Evolutionary conservation across 805 yeast species (phyloP).

Genomic region (Lipomyces mesembrius): DNA sequence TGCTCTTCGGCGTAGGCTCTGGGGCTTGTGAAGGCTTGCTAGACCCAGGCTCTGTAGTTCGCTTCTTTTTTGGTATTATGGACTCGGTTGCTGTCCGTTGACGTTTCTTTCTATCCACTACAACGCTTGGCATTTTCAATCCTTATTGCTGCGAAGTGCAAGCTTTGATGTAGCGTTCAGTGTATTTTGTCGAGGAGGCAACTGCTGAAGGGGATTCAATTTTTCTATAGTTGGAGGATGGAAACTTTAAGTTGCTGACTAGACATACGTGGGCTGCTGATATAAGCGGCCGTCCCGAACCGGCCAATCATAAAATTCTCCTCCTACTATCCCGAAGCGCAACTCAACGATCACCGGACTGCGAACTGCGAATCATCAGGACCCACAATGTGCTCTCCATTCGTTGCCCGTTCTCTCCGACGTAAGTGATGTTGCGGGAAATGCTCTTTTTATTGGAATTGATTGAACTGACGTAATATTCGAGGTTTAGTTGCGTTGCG

Average conservation of each 20-base stretch:
- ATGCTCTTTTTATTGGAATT: conserved; percentile 1
- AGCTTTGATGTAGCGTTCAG: neutral
- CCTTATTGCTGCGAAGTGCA: neutral
- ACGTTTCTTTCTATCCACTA: conserved; percentile 10
- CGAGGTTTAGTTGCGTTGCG: conserved; percentile 23
- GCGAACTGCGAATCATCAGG: neutral
- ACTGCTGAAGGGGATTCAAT: neutral
- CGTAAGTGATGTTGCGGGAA: conserved; percentile 15
- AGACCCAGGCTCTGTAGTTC: neutral
- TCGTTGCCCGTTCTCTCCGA: conserved; percentile 33
- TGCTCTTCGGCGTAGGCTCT: conserved; percentile 27
- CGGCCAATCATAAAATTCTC: conserved; percentile 14
- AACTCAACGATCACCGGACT: neutral
- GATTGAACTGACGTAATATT: conserved; percentile 3
- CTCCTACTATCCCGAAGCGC: neutral
- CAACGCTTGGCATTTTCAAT: conserved; percentile 16
- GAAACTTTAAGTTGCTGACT: neutral
- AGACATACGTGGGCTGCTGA: no score
- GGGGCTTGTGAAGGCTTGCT: neutral
- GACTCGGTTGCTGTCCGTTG: neutral
- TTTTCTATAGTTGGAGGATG: neutral
- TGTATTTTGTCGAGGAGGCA: neutral
- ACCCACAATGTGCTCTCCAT: conserved; percentile 32
- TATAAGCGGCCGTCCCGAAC: neutral
- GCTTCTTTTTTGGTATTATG: neutral